A percentile compares a stretch with the other conserved stretches of the same genome.
Evolutionary conservation across 345 rosid species (phyloP).

Genomic region (Orychophragmus violaceus): DNA sequence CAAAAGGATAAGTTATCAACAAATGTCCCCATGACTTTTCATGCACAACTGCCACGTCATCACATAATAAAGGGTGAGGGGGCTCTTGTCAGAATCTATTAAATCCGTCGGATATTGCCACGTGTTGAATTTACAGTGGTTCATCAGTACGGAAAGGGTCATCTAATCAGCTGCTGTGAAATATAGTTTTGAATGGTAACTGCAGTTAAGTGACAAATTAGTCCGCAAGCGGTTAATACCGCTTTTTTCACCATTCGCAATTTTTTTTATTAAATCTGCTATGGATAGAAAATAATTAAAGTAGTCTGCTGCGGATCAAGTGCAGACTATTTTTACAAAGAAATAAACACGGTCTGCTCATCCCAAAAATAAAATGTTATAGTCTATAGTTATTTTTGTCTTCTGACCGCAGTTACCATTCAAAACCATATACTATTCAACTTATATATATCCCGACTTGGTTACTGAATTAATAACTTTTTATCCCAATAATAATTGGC

Average conservation of each 20-base stretch:
- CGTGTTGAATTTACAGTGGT: not conserved
- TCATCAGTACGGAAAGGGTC: not conserved
- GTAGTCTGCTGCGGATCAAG: too few relatives aligned
- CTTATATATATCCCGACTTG: not conserved
- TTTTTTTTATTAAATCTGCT: too few relatives aligned
- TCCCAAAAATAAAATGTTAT: too few relatives aligned
- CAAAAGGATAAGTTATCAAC: not conserved
- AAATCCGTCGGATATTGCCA: constrained; percentile 5
- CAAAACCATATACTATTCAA: not conserved
- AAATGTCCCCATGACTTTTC: constrained; percentile 18
- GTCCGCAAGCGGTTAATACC: too few relatives aligned
- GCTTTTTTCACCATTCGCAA: too few relatives aligned
- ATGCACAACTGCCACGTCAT: constrained; percentile 11
- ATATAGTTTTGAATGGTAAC: too few relatives aligned
- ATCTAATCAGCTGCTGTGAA: not conserved
- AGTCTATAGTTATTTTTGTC: too few relatives aligned
- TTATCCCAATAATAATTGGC: not conserved
- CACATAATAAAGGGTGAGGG: not conserved
- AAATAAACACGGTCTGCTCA: too few relatives aligned
- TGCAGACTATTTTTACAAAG: too few relatives aligned
- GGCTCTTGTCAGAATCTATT: constrained; percentile 4
- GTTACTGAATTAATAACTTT: not conserved
- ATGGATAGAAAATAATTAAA: too few relatives aligned
- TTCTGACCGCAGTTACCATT: too few relatives aligned
- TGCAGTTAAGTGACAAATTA: too few relatives aligned